A percentile compares a stretch with the other conserved stretches of the same genome.
Evolutionary conservation across 2,329 filamentous ascomycete genomes (phyloP).

Genomic region (Diaporthe sp.): DNA sequence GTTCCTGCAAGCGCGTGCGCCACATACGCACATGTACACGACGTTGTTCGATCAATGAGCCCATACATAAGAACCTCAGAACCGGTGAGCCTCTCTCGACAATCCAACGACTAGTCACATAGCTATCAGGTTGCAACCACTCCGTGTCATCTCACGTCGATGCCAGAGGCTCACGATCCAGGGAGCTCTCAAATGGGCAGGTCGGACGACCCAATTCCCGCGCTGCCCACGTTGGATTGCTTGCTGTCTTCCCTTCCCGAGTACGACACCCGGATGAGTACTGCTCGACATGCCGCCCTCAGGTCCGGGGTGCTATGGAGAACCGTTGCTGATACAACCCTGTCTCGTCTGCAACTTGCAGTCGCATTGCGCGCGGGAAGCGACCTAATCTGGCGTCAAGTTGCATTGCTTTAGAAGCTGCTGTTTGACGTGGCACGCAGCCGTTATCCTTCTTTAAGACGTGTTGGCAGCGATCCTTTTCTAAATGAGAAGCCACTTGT

Average conservation of each 20-base stretch:
- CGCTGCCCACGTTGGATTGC: not conserved
- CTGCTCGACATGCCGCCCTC: not conserved
- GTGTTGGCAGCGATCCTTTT: not conserved
- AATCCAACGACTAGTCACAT: not conserved
- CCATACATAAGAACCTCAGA: not conserved
- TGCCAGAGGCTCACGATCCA: not conserved
- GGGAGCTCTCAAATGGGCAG: not conserved
- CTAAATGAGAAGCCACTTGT: not conserved
- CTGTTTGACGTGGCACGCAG: slow-evolving; percentile 26
- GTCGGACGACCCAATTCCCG: too few relatives aligned
- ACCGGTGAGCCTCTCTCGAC: not conserved
- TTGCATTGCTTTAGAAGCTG: slow-evolving; percentile 15
- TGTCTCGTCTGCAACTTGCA: slow-evolving; percentile 1
- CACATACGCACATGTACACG: slow-evolving; percentile 3
- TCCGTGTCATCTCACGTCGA: not conserved
- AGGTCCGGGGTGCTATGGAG: not conserved
- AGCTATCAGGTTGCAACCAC: not conserved
- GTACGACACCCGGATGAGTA: not conserved
- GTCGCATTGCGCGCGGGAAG: not conserved
- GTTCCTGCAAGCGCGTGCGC: slow-evolving; percentile 7
- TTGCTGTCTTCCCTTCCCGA: not conserved
- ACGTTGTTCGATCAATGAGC: not conserved
- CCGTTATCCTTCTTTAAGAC: slow-evolving; percentile 1
- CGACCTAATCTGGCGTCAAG: slow-evolving; percentile 8
- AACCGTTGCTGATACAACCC: not conserved